Percentiles rank a stretch among this genome's conserved stretches.
phyloP scores from a whole-genome alignment of 306 rosid genomes.

The Ziziphus jujuba region DNA sequence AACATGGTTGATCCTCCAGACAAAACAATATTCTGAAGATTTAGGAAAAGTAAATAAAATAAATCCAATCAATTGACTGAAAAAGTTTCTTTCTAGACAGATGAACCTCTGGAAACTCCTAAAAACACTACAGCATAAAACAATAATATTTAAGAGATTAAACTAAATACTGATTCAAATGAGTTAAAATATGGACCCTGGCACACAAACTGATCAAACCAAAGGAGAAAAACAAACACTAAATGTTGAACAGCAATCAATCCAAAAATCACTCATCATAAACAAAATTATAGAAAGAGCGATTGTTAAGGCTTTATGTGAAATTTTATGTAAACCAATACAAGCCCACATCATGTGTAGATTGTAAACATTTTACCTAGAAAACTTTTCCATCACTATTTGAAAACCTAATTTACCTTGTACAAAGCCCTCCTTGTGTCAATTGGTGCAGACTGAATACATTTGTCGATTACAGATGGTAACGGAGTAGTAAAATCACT shows the following conservation, averaged over 20 bases:
- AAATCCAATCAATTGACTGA: constrained; percentile 10
- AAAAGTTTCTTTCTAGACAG: not conserved
- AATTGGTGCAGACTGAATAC: constrained; percentile 97
- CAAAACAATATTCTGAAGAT: constrained; percentile 79
- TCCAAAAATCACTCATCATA: not conserved
- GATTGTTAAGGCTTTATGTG: not conserved
- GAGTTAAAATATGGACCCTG: not conserved
- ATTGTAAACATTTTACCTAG: not conserved
- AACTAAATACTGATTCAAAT: not conserved
- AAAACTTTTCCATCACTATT: constrained; percentile 15
- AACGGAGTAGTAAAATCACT: constrained; percentile 76
- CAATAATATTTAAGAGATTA: not conserved
- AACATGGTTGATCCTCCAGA: constrained; percentile 99
- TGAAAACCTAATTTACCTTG: constrained; percentile 54
- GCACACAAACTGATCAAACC: not conserved
- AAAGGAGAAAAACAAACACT: constrained; percentile 4
- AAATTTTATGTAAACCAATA: not conserved
- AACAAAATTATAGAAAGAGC: not conserved
- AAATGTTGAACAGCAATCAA: not conserved
- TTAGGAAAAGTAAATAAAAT: constrained; percentile 2
- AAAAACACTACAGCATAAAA: not conserved
- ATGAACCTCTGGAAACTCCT: not conserved
- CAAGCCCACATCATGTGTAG: not conserved
- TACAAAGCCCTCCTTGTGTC: constrained; percentile 97
- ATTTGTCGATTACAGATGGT: constrained; percentile 89